A percentile compares a stretch with the other conserved stretches of the same genome.
Conservation (phyloP, 2,329 filamentous ascomycete genomes). For the Ceratocystis variospora region DNA sequence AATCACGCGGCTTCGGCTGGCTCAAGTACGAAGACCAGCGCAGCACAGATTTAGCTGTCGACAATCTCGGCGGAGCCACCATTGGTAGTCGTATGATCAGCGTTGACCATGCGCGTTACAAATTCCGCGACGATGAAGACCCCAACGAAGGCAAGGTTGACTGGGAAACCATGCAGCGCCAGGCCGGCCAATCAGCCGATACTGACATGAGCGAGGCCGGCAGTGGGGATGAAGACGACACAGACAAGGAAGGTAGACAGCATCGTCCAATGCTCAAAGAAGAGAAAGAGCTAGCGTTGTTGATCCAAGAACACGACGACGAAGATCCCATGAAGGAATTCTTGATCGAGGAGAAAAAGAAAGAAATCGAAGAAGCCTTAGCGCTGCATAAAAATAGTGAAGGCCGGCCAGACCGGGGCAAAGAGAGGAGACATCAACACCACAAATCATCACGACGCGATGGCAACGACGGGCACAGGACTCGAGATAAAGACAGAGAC, state of each 20-base stretch:
- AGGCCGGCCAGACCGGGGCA: slow-evolving; percentile 22
- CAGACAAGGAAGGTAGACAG: slow-evolving; percentile 31
- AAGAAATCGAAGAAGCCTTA: slow-evolving; percentile 63
- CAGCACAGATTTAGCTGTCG: slow-evolving; percentile 88
- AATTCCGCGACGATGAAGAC: slow-evolving; percentile 66
- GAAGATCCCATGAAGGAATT: slow-evolving; percentile 97
- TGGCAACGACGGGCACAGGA: neutral
- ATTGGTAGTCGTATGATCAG: slow-evolving; percentile 67
- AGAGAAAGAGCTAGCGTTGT: slow-evolving; percentile 60
- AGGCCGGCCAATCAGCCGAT: slow-evolving; percentile 33
- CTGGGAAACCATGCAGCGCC: slow-evolving; percentile 45
- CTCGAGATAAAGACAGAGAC: slow-evolving; percentile 21
- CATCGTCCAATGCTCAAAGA: slow-evolving; percentile 58
- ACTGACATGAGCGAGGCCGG: slow-evolving; percentile 28
- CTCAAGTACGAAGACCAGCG: slow-evolving; percentile 97
- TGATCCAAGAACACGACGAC: slow-evolving; percentile 74
- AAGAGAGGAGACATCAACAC: slow-evolving; percentile 27
- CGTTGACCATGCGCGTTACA: slow-evolving; percentile 90
- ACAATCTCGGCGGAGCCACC: slow-evolving; percentile 80
- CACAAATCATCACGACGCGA: slow-evolving; percentile 23
- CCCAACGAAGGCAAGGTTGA: slow-evolving; percentile 44
- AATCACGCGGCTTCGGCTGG: slow-evolving; percentile 88
- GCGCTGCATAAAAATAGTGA: slow-evolving; percentile 34
- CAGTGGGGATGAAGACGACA: slow-evolving; percentile 33
- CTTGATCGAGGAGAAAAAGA: slow-evolving; percentile 79